Base-by-base conservation (phyloP, 1,284 basidiomycete species). In the Coniophora puteana region DNA sequence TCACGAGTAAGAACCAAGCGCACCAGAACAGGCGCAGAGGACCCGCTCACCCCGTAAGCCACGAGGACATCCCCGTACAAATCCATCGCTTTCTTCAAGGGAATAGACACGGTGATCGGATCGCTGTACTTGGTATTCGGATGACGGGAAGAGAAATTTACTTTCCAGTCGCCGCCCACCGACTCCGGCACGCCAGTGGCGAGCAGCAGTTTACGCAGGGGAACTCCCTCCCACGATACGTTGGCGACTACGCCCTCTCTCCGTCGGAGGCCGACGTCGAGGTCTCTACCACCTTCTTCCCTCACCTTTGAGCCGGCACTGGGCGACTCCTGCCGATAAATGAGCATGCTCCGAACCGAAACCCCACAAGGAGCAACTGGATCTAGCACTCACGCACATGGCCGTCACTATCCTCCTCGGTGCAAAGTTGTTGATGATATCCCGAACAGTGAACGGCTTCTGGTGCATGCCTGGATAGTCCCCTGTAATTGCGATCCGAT, bases 31-130 rank as follows among this genome's bases (percentile, higher is more conserved):
- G n/a, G n/a, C 10, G 26, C 10, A 10, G n/a, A 27, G 26, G 26
- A 27, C 26, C n/a, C n/a, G n/a, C n/a, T 33, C n/a, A 38, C 36
- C 36, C 27, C 36, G 17, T 26, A 38, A 6, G 36, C 36, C n/a
- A 38, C 22, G 7, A 38, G 5, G 5, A 38, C 36, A 17, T 38
- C 36, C 13, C 36, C 36, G 16, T 38, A 11, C 17, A 26, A 21
- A 17, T 38, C 36, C 26, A 38, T 7, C 11, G 26, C 36, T 17
- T 38, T 38, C 16, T n/a, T 14, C 20, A 38, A 25, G 12, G 36
- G 36, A 12, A 38, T 28, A 6, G n/a, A n/a, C n/a, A n/a, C n/a
- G n/a, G n/a, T n/a, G n/a, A n/a, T n/a, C n/a, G 36, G 27, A 8
- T 12, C 22, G 12, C 26, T 25, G 17, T 16, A 38, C 12, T 38